phyloP scores from a whole-genome alignment of 257 asterid species.

The Gentiana macrophylla region DNA sequence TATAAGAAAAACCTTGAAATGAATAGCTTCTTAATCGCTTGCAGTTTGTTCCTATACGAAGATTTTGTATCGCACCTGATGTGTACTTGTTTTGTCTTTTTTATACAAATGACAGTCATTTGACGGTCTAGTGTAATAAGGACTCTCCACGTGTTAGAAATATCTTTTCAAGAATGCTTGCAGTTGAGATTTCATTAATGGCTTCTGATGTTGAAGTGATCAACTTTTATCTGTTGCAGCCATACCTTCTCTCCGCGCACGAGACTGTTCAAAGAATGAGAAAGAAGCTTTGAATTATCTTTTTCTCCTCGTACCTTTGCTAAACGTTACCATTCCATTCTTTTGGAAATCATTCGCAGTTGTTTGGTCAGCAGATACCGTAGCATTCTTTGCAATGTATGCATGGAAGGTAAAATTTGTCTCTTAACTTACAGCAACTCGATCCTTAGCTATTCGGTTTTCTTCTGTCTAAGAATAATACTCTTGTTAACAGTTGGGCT shows the following conservation, averaged over 20 bases:
- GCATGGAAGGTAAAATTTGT: conserved; percentile 79
- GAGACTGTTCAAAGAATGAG: conserved; percentile 94
- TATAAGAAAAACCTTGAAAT: background rate
- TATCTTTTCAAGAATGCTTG: too few relatives aligned
- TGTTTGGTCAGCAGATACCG: conserved; percentile 84
- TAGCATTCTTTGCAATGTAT: conserved; percentile 77
- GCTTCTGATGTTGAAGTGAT: background rate
- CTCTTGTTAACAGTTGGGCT: conserved; percentile 18
- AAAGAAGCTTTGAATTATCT: conserved; percentile 94
- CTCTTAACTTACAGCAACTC: background rate
- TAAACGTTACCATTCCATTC: conserved; percentile 72
- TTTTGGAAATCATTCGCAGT: conserved; percentile 91
- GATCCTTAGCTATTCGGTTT: background rate
- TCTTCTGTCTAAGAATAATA: conserved; percentile 1
- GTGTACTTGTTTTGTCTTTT: too few relatives aligned
- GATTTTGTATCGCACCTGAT: too few relatives aligned
- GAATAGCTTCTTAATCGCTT: too few relatives aligned
- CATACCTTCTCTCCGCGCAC: conserved; percentile 91
- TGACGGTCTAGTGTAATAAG: too few relatives aligned
- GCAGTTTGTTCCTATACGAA: too few relatives aligned
- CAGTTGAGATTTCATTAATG: background rate
- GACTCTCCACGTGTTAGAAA: too few relatives aligned
- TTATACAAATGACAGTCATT: too few relatives aligned
- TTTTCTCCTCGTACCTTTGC: conserved; percentile 63
- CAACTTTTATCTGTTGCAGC: conserved; percentile 37